These are phyloP conservation scores for Danielozyma ontarioensis DNA, from an alignment of 805 yeast species.

Conservation along the genomic window DNA sequence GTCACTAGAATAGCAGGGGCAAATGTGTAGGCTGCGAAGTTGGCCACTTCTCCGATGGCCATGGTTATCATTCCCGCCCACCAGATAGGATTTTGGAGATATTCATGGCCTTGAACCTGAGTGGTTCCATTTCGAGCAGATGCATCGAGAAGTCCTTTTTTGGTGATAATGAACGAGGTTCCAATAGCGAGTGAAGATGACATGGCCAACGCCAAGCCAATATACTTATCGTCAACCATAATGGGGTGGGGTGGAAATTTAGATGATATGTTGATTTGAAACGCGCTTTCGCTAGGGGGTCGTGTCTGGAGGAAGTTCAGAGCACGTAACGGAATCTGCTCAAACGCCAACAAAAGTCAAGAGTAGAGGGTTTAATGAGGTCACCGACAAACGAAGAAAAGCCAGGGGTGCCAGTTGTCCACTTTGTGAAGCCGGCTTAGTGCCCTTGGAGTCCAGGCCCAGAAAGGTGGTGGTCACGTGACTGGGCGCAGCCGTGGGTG, in stretches of 20 bases:
- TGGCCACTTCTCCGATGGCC: slow-evolving; percentile 90
- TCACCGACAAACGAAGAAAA: not conserved
- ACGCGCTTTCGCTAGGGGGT: not conserved
- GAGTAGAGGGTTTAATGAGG: not conserved
- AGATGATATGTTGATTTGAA: not conserved
- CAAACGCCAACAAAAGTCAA: not conserved
- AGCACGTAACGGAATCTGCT: not conserved
- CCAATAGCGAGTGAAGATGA: slow-evolving; percentile 88
- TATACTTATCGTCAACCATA: slow-evolving; percentile 75
- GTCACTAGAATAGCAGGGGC: slow-evolving; percentile 93
- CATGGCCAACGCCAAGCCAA: slow-evolving; percentile 84
- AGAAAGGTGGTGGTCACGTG: too few species aligned
- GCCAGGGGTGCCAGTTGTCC: too few species aligned
- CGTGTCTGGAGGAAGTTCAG: slow-evolving; percentile 1
- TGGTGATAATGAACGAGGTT: slow-evolving; percentile 82
- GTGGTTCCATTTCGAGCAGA: slow-evolving; percentile 42
- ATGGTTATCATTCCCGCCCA: slow-evolving; percentile 88
- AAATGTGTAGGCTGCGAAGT: slow-evolving; percentile 91
- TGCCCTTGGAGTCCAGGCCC: too few species aligned
- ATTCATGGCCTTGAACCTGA: slow-evolving; percentile 67
- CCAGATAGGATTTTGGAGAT: slow-evolving; percentile 83
- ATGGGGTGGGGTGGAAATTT: not conserved
- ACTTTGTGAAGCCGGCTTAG: too few species aligned
- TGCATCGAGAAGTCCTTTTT: slow-evolving; percentile 76
- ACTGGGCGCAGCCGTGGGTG: too few species aligned